Percentiles rank a stretch among this genome's conserved stretches.
phyloP scores from a whole-genome alignment of 305 asterid genomes.

The Ruellia speciosa region DNA sequence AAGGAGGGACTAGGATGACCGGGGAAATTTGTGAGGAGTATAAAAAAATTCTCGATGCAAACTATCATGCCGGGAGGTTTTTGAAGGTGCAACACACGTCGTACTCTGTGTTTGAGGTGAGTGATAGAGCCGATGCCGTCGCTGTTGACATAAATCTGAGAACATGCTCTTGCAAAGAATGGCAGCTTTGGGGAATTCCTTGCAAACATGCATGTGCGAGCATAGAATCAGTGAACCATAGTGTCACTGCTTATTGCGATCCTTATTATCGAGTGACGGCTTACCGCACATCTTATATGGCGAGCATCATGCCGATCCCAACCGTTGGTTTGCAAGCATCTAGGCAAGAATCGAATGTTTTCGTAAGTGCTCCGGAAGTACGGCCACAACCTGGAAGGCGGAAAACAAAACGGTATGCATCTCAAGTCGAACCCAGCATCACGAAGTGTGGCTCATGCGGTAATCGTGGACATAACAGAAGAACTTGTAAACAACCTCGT shows the following conservation, averaged over 20 bases:
- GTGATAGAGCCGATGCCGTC: not conserved
- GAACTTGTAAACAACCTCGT: too few species aligned
- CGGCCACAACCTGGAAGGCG: too few species aligned
- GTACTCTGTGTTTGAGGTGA: not conserved
- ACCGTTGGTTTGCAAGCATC: too few species aligned
- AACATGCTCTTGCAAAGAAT: not conserved
- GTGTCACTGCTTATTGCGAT: not conserved
- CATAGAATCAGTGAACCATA: not conserved
- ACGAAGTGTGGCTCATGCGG: too few species aligned
- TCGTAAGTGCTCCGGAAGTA: too few species aligned
- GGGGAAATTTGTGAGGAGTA: not conserved
- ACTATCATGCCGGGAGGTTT: not conserved
- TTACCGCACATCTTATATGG: too few species aligned
- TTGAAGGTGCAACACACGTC: not conserved
- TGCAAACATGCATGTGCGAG: not conserved
- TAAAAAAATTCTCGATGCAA: not conserved
- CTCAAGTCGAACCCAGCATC: too few species aligned
- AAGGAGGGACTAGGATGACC: not conserved
- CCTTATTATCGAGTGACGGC: not conserved
- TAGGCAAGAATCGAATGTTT: too few species aligned
- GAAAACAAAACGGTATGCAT: too few species aligned
- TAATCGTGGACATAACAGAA: too few species aligned
- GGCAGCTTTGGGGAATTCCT: not conserved
- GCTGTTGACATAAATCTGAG: not conserved
- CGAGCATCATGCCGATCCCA: too few species aligned